A percentile compares a stretch with the other conserved stretches of the same genome.
These are phyloP conservation scores for Sporothrix luriei DNA, from an alignment of 2,329 filamentous ascomycete species.

Conservation along the genomic window DNA sequence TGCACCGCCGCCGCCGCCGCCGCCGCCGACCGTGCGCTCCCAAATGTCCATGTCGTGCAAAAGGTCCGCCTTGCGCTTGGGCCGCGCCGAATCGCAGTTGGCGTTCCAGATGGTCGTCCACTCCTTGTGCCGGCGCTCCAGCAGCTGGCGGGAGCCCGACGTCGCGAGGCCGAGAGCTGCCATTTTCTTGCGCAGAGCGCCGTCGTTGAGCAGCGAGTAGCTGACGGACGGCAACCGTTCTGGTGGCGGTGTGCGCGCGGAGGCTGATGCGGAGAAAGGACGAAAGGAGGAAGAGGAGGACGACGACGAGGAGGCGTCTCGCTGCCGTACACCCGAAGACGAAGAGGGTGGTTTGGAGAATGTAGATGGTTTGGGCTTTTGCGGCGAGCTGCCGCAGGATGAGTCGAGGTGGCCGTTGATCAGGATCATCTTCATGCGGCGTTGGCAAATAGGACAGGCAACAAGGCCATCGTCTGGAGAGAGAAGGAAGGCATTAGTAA, in stretches of 20 bases:
- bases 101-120: constrained; percentile 97
- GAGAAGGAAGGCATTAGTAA: background rate
- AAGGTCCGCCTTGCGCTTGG: constrained; percentile 70
- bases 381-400: constrained; percentile 50
- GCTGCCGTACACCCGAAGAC: background rate
- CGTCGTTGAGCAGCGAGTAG: constrained; percentile 84
- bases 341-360: constrained; percentile 1
- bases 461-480: constrained; percentile 70
- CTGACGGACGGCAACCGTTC: constrained; percentile 78
- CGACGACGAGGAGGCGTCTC: background rate
- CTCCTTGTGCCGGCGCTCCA: constrained; percentile 83
- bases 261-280: constrained; percentile 18
- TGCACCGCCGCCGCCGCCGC: constrained; percentile 54
- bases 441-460: constrained; percentile 78
- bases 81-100: constrained; percentile 82
- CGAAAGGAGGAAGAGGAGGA: background rate
- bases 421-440: constrained; percentile 74
- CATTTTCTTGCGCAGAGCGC: constrained; percentile 76
- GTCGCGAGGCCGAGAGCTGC: constrained; percentile 75
- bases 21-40: constrained; percentile 76
- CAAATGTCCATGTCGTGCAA: constrained; percentile 79
- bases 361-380: constrained; percentile 14
- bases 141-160: constrained; percentile 65
- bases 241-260: constrained; percentile 39
- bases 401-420: constrained; percentile 82